Conservation (phyloP, 1,284 basidiomycete species). For the Ustilago nuda region DNA sequence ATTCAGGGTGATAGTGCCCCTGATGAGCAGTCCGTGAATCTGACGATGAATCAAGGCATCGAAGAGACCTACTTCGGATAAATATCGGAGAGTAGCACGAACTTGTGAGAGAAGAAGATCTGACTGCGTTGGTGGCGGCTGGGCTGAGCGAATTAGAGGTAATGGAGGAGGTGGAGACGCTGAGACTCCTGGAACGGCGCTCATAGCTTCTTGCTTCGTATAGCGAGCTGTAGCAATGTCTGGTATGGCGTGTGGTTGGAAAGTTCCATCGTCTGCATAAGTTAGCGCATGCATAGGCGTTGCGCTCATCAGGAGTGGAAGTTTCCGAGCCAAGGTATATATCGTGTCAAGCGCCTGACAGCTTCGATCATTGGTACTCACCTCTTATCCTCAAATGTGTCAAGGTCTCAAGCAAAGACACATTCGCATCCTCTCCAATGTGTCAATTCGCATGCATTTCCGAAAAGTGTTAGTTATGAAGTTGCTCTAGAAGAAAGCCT, state of each 20-base stretch:
- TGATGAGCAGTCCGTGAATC: constrained; percentile 20
- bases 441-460: too few relatives aligned
- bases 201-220: constrained; percentile 2
- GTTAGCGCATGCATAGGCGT: constrained; percentile 15
- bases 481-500: constrained; percentile 27
- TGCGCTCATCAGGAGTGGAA: constrained; percentile 8
- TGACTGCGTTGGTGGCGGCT: constrained; percentile 20
- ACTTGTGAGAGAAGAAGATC: constrained; percentile 34
- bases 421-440: too few relatives aligned
- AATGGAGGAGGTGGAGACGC: constrained; percentile 17
- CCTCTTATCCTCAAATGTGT: background rate
- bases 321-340: background rate
- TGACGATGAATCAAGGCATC: constrained; percentile 17
- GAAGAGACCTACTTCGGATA: constrained; percentile 28
- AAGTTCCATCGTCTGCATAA: too few relatives aligned
- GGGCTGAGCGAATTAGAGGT: constrained; percentile 14
- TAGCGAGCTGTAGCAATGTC: background rate
- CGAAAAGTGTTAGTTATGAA: background rate
- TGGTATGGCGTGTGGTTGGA: background rate
- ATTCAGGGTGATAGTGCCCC: background rate
- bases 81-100: constrained; percentile 23
- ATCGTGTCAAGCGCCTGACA: background rate
- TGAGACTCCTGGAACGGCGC: background rate
- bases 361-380: background rate
- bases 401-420: too few relatives aligned